Base-by-base conservation (phyloP, 2,329 filamentous ascomycete species). In the Fusarium globosum region DNA sequence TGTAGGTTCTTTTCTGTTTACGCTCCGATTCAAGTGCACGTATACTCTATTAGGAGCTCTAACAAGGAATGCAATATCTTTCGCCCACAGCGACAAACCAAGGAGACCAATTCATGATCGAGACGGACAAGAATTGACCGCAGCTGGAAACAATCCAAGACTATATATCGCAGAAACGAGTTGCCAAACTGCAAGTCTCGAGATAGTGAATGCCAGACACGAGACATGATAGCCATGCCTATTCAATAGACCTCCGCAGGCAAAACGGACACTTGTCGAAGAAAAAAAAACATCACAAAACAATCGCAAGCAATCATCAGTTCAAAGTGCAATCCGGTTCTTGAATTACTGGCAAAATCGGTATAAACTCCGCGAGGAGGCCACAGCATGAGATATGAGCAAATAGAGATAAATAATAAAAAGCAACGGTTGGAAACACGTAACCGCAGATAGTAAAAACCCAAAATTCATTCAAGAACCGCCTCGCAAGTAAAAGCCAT, bases 401-500 rank as follows among this genome's bases (percentile, higher is more conserved):
- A 73, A 74, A 71, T 71, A 72, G 58, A 71, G 67, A 69, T 68
- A 63, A 71, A 62, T 58, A 72, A 53, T 70, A 71, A 72, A 75
- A 70, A 58, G 39, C 45, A 69, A 57, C 45, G 67, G 67, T 69
- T 45, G 59, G 67, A 71, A 60, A 70, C 68, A 73, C 64, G 51
- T 60, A 65, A 64, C 63, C 55, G 64, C 59, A 74, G 60, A 77
- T 68, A 68, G 71, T 48, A 68, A 69, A 69, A 79, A 78, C 78
- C 70, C 61, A 73, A 73, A 79, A 66, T 59, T 76, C 71, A 69
- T 74, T 78, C 76, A 78, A 77, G 72, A 79, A 80, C 73, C 77
- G 74, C 74, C 73, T 78, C 68, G 75, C 76, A 74, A 73, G 70
- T 68, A 72, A 67, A 71, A 73, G 57, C 69, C 73, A 70, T 75